Evolutionary conservation across 306 rosid genomes (phyloP).

Genomic region (Sophora flavescens): DNA sequence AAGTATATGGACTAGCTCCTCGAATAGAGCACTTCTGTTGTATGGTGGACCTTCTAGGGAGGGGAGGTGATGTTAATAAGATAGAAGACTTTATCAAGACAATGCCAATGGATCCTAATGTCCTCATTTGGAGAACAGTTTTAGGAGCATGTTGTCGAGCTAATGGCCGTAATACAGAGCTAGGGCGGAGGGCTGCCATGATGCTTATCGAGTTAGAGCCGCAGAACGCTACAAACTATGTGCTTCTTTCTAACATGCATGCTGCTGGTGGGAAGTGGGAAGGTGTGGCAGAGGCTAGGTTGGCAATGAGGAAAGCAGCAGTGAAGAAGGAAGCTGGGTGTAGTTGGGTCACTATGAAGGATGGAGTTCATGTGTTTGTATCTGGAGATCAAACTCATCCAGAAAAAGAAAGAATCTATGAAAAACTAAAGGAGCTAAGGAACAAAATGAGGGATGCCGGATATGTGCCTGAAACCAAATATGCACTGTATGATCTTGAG

Average conservation of each 20-base stretch:
- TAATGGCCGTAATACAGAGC: constrained; percentile 72
- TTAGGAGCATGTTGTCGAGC: constrained; percentile 81
- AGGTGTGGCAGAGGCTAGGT: constrained; percentile 74
- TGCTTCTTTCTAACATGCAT: constrained; percentile 92
- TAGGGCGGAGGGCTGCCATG: constrained; percentile 79
- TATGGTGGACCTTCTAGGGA: constrained; percentile 90
- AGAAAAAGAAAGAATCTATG: constrained; percentile 72
- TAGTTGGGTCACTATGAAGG: constrained; percentile 97
- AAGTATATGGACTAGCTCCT: constrained; percentile 70
- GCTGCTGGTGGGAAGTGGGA: constrained; percentile 89
- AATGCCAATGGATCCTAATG: constrained; percentile 85
- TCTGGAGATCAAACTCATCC: constrained; percentile 91
- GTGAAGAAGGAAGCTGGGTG: constrained; percentile 92
- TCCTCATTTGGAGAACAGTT: constrained; percentile 91
- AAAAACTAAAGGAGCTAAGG: constrained; percentile 71
- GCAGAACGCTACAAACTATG: constrained; percentile 80
- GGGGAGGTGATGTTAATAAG: constrained; percentile 76
- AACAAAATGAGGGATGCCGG: constrained; percentile 75
- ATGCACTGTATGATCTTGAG: constrained; percentile 84
- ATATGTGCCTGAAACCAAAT: constrained; percentile 83
- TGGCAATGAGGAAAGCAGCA: constrained; percentile 82
- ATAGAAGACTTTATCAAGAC: constrained; percentile 71
- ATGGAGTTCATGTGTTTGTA: constrained; percentile 89
- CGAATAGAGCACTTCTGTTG: constrained; percentile 90
- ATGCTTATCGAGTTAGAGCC: constrained; percentile 87